phyloP scores from a whole-genome alignment of 331 rosid genomes.

The Malus hybrid region DNA sequence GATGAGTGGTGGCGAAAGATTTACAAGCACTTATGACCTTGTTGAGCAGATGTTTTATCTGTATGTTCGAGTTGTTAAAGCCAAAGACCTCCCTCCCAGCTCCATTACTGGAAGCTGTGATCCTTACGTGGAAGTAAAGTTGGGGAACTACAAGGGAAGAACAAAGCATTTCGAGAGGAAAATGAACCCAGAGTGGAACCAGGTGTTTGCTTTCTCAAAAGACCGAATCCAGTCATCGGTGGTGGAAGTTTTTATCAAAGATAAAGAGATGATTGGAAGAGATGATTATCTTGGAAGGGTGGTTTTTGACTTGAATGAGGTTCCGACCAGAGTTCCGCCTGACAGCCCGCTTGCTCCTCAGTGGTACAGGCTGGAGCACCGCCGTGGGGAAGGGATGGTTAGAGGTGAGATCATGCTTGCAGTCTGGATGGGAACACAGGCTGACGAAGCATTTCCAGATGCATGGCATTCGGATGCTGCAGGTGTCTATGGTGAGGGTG shows the following conservation, averaged over 20 bases:
- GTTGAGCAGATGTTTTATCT: slow-evolving; percentile 76
- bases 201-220: slow-evolving; percentile 86
- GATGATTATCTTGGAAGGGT: slow-evolving; percentile 81
- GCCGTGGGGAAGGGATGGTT: slow-evolving; percentile 57
- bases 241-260: slow-evolving; percentile 78
- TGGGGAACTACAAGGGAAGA: slow-evolving; percentile 85
- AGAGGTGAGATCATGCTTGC: slow-evolving; percentile 87
- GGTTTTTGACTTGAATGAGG: slow-evolving; percentile 68
- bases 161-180: slow-evolving; percentile 69
- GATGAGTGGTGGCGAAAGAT: slow-evolving; percentile 74
- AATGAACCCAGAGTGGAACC: slow-evolving; percentile 83
- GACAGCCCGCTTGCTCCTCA: slow-evolving; percentile 92
- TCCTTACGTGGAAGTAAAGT: slow-evolving; percentile 74
- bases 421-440: slow-evolving; percentile 97
- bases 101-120: slow-evolving; percentile 57
- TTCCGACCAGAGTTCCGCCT: slow-evolving; percentile 86
- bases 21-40: slow-evolving; percentile 56
- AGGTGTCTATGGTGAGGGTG: slow-evolving; percentile 70
- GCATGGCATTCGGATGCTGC: slow-evolving; percentile 95
- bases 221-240: slow-evolving; percentile 69
- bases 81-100: slow-evolving; percentile 51
- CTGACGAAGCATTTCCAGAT: slow-evolving; percentile 87
- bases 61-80: slow-evolving; percentile 61
- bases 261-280: slow-evolving; percentile 76
- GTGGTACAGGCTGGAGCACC: slow-evolving; percentile 76